Conservation (phyloP, 805 yeast species). For the Candida tammaniensis region DNA sequence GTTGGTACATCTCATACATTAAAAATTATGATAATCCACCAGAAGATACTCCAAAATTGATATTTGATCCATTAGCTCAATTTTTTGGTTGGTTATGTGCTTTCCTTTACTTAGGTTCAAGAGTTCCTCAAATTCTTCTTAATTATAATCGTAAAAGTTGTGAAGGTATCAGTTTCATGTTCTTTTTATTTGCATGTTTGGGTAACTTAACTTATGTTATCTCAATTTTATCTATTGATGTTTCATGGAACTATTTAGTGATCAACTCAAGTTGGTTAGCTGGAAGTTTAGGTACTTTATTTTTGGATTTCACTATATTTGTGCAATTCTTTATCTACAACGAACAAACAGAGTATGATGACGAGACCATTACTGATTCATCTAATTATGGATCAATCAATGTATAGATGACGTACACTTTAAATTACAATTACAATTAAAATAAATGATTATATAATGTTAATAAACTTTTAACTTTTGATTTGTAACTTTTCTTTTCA, state of each 20-base stretch:
- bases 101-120: conserved; percentile 72
- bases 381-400: conserved; percentile 8
- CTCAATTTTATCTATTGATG: conserved; percentile 74
- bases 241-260: conserved; percentile 64
- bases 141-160: conserved; percentile 87
- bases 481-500: too few relatives aligned
- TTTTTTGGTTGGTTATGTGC: conserved; percentile 84
- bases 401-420: not conserved
- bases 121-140: conserved; percentile 87
- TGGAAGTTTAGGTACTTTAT: conserved; percentile 85
- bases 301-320: conserved; percentile 80
- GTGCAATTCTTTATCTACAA: conserved; percentile 80
- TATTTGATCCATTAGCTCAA: conserved; percentile 78
- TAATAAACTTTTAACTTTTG: too few relatives aligned
- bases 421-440: not conserved
- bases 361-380: conserved; percentile 6
- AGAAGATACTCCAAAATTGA: conserved; percentile 39
- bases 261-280: conserved; percentile 91
- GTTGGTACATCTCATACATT: conserved; percentile 74
- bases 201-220: conserved; percentile 91
- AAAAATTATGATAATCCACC: conserved; percentile 41
- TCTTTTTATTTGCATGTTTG: conserved; percentile 90
- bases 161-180: conserved; percentile 91
- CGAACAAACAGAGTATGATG: conserved; percentile 27
- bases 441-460: too few relatives aligned